Percentiles rank a stretch among this genome's conserved stretches.
Evolutionary conservation across 805 yeast species (phyloP).

Genomic region (Candida hungchunana): DNA sequence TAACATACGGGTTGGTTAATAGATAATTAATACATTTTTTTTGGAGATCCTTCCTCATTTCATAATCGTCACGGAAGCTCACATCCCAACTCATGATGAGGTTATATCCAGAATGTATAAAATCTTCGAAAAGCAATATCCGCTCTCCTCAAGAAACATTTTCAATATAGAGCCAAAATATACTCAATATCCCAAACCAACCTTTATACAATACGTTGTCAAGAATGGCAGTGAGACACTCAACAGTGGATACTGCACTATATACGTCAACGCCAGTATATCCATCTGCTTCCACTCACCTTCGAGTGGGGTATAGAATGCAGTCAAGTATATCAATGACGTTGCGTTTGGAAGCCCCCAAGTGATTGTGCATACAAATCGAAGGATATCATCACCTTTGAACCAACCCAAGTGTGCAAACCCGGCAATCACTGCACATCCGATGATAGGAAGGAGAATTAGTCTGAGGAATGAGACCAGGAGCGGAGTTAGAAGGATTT

Average conservation of each 20-base stretch:
- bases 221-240: conserved; percentile 23
- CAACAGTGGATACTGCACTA: conserved; percentile 22
- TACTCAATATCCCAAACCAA: conserved; percentile 3
- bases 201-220: conserved; percentile 10
- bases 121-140: no score
- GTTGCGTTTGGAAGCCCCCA: conserved; percentile 91
- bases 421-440: conserved; percentile 60
- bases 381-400: conserved; percentile 47
- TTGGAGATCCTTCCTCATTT: no score
- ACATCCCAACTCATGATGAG: no score
- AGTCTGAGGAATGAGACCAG: conserved; percentile 55
- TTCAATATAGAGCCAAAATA: neutral
- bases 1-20: no score
- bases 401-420: conserved; percentile 66
- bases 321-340: conserved; percentile 80
- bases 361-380: conserved; percentile 70
- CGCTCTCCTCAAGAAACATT: no score
- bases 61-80: no score
- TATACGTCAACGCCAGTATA: conserved; percentile 1
- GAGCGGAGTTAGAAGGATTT: conserved; percentile 43
- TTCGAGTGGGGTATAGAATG: conserved; percentile 65
- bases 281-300: conserved; percentile 9
- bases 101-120: no score
- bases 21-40: no score
- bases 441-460: conserved; percentile 76